Evolutionary conservation across 2,329 filamentous ascomycete genomes (phyloP).

Genomic region (Aschersonia sp.): DNA sequence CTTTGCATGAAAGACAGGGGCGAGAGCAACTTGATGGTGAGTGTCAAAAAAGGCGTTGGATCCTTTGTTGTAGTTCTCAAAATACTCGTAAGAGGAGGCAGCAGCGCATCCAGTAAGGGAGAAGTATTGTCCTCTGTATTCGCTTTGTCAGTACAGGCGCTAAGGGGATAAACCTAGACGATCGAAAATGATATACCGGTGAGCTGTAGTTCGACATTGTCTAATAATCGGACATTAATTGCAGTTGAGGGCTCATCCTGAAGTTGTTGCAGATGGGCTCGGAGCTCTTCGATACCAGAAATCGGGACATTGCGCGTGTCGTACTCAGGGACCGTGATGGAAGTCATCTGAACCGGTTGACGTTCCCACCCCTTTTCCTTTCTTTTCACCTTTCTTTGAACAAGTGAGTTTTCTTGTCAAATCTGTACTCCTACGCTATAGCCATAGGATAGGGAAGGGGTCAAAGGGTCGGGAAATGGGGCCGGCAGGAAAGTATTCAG

Average conservation of each 20-base stretch:
- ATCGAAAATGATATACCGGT: constrained; percentile 23
- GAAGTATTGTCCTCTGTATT: constrained; percentile 34
- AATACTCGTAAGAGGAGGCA: constrained; percentile 37
- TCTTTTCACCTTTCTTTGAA: no score
- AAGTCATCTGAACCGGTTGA: constrained; percentile 10
- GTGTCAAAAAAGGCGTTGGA: constrained; percentile 32
- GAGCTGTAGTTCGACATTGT: constrained; percentile 44
- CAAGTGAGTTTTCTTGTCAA: no score
- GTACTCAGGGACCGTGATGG: constrained; percentile 19
- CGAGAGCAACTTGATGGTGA: constrained; percentile 40
- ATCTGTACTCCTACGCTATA: no score
- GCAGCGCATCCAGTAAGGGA: constrained; percentile 34
- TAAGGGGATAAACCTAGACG: neutral
- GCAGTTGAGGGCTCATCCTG: constrained; percentile 24
- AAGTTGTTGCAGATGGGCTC: constrained; percentile 37
- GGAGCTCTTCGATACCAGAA: constrained; percentile 36
- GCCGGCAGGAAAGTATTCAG: no score
- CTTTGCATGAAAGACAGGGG: constrained; percentile 37
- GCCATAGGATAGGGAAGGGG: no score
- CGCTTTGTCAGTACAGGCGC: neutral
- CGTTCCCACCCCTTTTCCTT: no score
- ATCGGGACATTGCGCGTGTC: constrained; percentile 30
- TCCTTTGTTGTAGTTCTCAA: constrained; percentile 36
- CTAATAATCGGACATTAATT: constrained; percentile 36
- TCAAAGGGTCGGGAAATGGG: no score